Conservation (phyloP, 164 flowering plant species). For the Stephania japonica region DNA sequence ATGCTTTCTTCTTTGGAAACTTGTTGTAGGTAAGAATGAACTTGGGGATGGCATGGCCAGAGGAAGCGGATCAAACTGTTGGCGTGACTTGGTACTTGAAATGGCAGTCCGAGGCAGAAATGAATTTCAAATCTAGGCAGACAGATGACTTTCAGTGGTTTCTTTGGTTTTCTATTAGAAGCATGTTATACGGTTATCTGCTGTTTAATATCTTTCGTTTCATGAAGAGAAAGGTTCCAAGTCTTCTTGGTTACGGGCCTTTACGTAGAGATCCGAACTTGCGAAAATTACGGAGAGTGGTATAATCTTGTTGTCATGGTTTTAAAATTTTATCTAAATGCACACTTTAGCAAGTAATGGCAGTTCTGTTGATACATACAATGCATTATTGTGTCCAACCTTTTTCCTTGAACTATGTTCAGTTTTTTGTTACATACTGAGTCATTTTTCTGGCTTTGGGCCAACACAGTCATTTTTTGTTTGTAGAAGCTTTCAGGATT, state of each 20-base stretch:
- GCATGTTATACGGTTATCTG: conserved; percentile 50
- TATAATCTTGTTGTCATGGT: conserved; percentile 24
- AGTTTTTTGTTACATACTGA: not conserved
- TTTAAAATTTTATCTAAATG: not conserved
- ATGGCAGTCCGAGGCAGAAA: conserved; percentile 82
- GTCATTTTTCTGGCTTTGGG: not conserved
- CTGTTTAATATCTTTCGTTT: conserved; percentile 47
- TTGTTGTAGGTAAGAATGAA: conserved; percentile 50
- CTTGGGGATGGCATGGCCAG: conserved; percentile 94
- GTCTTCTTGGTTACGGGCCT: conserved; percentile 70
- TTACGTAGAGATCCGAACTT: conserved; percentile 62
- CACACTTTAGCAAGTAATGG: not conserved
- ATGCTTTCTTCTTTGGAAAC: conserved; percentile 3
- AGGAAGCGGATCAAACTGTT: conserved; percentile 53
- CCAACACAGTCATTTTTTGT: not conserved
- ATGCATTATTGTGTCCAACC: not conserved
- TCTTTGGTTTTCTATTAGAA: conserved; percentile 54
- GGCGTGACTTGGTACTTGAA: conserved; percentile 77
- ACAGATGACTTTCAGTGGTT: conserved; percentile 49
- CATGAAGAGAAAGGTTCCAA: conserved; percentile 54
- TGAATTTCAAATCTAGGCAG: conserved; percentile 48
- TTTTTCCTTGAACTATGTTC: not conserved
- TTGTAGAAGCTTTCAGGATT: not conserved
- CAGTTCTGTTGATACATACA: not conserved
- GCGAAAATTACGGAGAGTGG: conserved; percentile 63